Evolutionary conservation across 768 basidiomycete genomes (phyloP).

Genomic region (Suillus subaureus): DNA sequence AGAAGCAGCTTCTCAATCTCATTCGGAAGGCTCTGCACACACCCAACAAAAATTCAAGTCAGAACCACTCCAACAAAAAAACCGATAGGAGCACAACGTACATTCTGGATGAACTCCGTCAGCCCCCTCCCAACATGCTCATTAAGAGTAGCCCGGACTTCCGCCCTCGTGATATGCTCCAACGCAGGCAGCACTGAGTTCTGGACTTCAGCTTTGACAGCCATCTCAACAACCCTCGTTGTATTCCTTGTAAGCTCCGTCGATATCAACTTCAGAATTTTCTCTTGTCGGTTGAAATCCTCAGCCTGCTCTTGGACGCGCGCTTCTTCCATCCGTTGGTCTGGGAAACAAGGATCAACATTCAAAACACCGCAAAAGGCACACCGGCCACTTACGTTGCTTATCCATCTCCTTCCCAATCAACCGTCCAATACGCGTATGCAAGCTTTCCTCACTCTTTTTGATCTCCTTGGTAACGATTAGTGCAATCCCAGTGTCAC

Average conservation of each 20-base stretch:
- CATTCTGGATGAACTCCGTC: slow-evolving; percentile 73
- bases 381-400: slow-evolving; percentile 60
- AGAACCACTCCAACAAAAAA: slow-evolving; percentile 1
- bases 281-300: slow-evolving; percentile 85
- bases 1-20: slow-evolving; percentile 81
- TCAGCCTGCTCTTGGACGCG: slow-evolving; percentile 77
- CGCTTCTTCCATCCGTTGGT: slow-evolving; percentile 83
- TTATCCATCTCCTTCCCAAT: slow-evolving; percentile 89
- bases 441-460: slow-evolving; percentile 80
- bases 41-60: neutral
- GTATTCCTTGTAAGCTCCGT: slow-evolving; percentile 87
- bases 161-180: slow-evolving; percentile 78
- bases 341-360: slow-evolving; percentile 38
- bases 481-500: slow-evolving; percentile 58
- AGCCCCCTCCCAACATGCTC: slow-evolving; percentile 77
- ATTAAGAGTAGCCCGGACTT: slow-evolving; percentile 77
- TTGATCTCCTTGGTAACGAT: slow-evolving; percentile 75
- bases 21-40: slow-evolving; percentile 62
- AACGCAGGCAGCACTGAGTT: slow-evolving; percentile 81
- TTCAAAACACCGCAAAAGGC: slow-evolving; percentile 10
- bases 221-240: slow-evolving; percentile 86
- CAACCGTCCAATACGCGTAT: slow-evolving; percentile 73
- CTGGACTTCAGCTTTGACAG: slow-evolving; percentile 84
- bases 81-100: slow-evolving; percentile 27
- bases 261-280: slow-evolving; percentile 86